Percentiles rank a stretch among this genome's conserved stretches.
These are phyloP conservation scores for Ganoderma boninense DNA, from an alignment of 1,284 basidiomycete genomes.

Conservation along the genomic window DNA sequence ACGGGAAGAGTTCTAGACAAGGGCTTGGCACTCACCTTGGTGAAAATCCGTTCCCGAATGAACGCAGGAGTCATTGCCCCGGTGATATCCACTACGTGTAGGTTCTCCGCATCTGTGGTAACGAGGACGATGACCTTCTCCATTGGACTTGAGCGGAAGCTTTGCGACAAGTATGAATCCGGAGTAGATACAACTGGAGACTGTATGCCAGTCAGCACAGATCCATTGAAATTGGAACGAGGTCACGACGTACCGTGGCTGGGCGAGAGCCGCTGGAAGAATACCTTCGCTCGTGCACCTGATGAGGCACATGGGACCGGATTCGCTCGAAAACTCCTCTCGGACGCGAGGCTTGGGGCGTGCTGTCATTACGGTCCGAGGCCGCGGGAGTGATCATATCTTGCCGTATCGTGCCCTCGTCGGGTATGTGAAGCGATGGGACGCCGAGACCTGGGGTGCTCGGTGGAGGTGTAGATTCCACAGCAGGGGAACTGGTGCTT, in stretches of 20 bases:
- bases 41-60: conserved; percentile 87
- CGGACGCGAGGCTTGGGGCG: conserved; percentile 32
- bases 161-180: conserved; percentile 36
- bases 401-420: conserved; percentile 47
- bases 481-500: conserved; percentile 68
- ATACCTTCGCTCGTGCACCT: conserved; percentile 13
- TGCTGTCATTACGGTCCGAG: conserved; percentile 37
- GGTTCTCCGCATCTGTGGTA: conserved; percentile 85
- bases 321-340: conserved; percentile 31
- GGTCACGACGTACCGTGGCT: conserved; percentile 48
- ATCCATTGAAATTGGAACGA: neutral
- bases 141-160: conserved; percentile 35
- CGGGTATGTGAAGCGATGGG: conserved; percentile 51
- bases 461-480: conserved; percentile 68
- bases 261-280: conserved; percentile 35
- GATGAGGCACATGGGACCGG: conserved; percentile 12
- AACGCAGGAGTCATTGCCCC: conserved; percentile 73
- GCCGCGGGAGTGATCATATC: conserved; percentile 41
- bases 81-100: conserved; percentile 82
- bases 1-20: neutral
- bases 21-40: conserved; percentile 61
- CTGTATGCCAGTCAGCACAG: conserved; percentile 37
- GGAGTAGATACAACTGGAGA: conserved; percentile 55
- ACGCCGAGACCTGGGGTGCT: conserved; percentile 64
- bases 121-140: conserved; percentile 74